Percentiles rank a stretch among this genome's conserved stretches.
Conservation (phyloP, 768 basidiomycete species). For the Collybia sordida region DNA sequence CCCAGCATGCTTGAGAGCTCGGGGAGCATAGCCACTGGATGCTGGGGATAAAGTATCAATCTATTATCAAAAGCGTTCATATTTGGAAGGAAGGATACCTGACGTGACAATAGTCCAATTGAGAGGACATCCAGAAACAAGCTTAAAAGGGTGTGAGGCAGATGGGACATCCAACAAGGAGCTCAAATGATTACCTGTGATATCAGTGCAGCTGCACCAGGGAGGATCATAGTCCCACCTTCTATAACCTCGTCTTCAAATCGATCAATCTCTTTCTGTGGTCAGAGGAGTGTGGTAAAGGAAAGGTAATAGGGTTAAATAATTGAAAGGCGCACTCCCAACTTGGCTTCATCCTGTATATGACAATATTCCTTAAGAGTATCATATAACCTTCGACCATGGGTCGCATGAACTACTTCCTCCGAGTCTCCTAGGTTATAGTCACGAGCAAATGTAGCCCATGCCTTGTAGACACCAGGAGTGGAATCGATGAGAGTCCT, state of each 20-base stretch:
- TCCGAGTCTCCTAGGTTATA: constrained; percentile 54
- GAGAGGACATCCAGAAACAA: constrained; percentile 24
- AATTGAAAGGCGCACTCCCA: constrained; percentile 43
- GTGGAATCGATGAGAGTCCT: constrained; percentile 83
- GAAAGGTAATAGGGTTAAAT: not conserved
- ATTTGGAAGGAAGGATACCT: constrained; percentile 35
- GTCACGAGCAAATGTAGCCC: constrained; percentile 66
- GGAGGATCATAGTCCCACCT: constrained; percentile 61
- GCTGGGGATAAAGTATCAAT: constrained; percentile 40
- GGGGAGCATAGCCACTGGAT: constrained; percentile 67
- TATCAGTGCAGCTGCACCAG: constrained; percentile 62
- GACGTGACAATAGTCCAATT: constrained; percentile 88
- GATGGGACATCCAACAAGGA: not conserved
- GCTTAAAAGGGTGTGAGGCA: constrained; percentile 18
- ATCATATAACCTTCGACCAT: constrained; percentile 77
- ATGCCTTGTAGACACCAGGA: constrained; percentile 76
- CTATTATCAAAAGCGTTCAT: not conserved
- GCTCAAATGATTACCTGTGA: constrained; percentile 40
- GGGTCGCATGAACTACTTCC: constrained; percentile 56
- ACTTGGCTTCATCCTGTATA: constrained; percentile 53
- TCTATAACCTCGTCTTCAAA: constrained; percentile 78
- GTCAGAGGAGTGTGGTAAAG: not conserved
- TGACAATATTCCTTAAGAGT: constrained; percentile 70
- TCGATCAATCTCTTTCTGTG: constrained; percentile 64
- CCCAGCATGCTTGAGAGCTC: constrained; percentile 63